Conservation (phyloP, 2,329 filamentous ascomycete genomes). For the Paracoccidioides lutzii region DNA sequence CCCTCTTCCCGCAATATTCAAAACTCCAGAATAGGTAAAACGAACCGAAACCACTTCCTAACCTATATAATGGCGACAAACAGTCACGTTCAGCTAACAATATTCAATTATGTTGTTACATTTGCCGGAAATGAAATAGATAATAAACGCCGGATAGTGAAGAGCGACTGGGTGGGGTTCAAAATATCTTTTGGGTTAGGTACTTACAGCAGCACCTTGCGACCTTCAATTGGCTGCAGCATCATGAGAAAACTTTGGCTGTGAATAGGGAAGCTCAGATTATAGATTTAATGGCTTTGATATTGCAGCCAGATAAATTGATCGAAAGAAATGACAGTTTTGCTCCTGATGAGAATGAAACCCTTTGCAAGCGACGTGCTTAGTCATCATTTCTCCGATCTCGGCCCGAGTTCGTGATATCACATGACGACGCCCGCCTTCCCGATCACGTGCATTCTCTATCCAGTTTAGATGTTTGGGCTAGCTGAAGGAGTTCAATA, state of each 20-base stretch:
- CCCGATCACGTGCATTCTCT: too few species aligned
- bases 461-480: too few species aligned
- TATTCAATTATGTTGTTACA: neutral
- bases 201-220: conserved; percentile 13
- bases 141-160: neutral
- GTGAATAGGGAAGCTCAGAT: too few species aligned
- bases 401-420: neutral
- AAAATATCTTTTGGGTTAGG: neutral
- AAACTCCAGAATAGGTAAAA: neutral
- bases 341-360: neutral
- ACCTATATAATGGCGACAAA: conserved; percentile 3
- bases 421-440: neutral
- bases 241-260: neutral
- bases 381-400: neutral
- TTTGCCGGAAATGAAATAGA: neutral
- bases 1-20: too few species aligned
- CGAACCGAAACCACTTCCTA: conserved; percentile 14
- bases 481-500: too few species aligned
- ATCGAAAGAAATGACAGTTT: neutral
- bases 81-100: neutral
- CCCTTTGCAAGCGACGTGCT: neutral
- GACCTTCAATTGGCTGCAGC: conserved; percentile 8
- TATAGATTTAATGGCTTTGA: neutral
- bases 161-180: neutral
- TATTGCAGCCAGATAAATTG: neutral